These are phyloP conservation scores for Eucalyptus melliodora DNA, from an alignment of 345 rosid genomes.

Conservation along the genomic window DNA sequence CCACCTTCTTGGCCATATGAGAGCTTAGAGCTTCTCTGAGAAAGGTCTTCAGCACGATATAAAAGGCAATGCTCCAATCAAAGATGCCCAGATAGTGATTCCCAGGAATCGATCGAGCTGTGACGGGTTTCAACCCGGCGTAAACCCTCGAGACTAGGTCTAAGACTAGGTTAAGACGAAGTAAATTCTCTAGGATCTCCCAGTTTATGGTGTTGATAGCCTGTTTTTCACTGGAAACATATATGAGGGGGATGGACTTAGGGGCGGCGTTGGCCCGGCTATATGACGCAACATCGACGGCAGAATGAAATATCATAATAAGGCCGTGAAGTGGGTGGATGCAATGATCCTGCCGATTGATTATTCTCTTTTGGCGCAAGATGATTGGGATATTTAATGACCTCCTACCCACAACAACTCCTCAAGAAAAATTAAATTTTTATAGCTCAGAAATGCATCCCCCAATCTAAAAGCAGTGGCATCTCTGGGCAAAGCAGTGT, in stretches of 20 bases:
- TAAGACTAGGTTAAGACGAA: background rate
- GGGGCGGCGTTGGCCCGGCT: background rate
- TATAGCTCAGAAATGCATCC: background rate
- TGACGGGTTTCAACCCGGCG: background rate
- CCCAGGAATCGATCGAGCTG: background rate
- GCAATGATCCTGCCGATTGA: background rate
- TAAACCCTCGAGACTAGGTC: background rate
- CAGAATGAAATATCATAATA: background rate
- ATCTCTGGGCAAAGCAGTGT: background rate
- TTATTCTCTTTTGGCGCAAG: background rate
- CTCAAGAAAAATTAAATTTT: background rate
- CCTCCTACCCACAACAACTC: background rate
- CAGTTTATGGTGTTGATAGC: background rate
- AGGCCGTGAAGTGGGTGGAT: background rate
- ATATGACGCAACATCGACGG: background rate
- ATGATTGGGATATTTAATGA: background rate
- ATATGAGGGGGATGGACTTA: background rate
- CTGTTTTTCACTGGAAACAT: background rate
- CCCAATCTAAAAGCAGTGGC: background rate
- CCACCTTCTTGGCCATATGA: background rate
- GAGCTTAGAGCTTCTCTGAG: background rate
- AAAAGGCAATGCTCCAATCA: background rate
- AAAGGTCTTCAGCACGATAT: background rate
- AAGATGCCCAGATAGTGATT: background rate
- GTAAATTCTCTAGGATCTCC: background rate